Conservation (phyloP, 1,284 basidiomycete genomes). For the Leccinum pachyderme region DNA sequence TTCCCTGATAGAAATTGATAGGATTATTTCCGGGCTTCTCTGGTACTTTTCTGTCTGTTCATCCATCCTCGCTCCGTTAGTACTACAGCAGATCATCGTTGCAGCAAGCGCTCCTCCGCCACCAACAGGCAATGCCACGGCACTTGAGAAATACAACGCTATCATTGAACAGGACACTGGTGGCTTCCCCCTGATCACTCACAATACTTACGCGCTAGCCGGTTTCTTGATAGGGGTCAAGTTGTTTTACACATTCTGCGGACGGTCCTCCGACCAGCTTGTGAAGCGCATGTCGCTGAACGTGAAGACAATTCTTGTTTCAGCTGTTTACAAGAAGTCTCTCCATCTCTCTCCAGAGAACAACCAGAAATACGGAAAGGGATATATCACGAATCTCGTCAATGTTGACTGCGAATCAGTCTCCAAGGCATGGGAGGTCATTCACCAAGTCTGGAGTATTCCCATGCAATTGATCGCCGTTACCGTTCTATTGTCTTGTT, state of each 20-base stretch:
- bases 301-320: conserved; percentile 30
- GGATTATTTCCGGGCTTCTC: conserved; percentile 28
- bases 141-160: conserved; percentile 20
- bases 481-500: conserved; percentile 22
- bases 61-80: conserved; percentile 21
- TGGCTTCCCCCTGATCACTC: conserved; percentile 28
- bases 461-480: conserved; percentile 25
- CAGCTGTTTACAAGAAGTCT: conserved; percentile 32
- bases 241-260: conserved; percentile 23
- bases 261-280: conserved; percentile 30
- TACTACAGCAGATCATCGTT: conserved; percentile 30
- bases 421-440: conserved; percentile 30
- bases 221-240: conserved; percentile 27
- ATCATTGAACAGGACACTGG: conserved; percentile 22
- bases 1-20: conserved; percentile 7
- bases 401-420: conserved; percentile 32
- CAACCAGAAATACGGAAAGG: conserved; percentile 27
- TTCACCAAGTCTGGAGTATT: conserved; percentile 29
- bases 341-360: conserved; percentile 28
- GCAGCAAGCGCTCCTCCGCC: conserved; percentile 18
- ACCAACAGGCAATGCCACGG: conserved; percentile 19
- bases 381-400: conserved; percentile 31
- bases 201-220: conserved; percentile 26
- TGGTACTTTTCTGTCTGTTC: conserved; percentile 29
- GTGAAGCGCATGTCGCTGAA: conserved; percentile 31